Percentiles rank a stretch among this genome's conserved stretches.
Evolutionary conservation across 2,329 filamentous ascomycete species (phyloP).

Genomic region (Calonectria henricotiae): DNA sequence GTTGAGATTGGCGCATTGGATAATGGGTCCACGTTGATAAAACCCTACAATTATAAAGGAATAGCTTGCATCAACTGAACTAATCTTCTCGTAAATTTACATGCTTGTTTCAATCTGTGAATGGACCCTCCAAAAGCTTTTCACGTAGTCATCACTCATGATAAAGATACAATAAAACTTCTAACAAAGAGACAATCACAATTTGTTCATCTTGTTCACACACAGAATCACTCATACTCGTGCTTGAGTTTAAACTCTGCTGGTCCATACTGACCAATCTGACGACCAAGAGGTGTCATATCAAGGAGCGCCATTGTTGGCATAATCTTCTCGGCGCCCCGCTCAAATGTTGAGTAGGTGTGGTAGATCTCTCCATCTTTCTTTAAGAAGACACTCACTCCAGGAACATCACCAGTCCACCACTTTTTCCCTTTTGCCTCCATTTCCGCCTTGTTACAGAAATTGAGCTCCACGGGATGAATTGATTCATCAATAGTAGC

Average conservation of each 20-base stretch:
- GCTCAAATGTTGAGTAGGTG: slow-evolving; percentile 58
- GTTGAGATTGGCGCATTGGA: not conserved
- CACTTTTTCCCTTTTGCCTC: slow-evolving; percentile 51
- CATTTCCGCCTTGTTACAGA: slow-evolving; percentile 49
- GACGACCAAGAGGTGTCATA: slow-evolving; percentile 57
- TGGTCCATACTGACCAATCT: slow-evolving; percentile 49
- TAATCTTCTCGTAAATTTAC: not conserved
- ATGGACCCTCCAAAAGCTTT: not conserved
- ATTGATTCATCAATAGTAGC: slow-evolving; percentile 55
- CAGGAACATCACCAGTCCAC: slow-evolving; percentile 56
- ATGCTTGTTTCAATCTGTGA: not conserved
- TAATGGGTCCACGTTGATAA: not conserved
- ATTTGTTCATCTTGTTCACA: no score
- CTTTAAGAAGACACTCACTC: slow-evolving; percentile 59
- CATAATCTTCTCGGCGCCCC: slow-evolving; percentile 55
- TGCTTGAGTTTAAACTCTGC: slow-evolving; percentile 51
- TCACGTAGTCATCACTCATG: not conserved
- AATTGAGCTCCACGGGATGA: slow-evolving; percentile 51
- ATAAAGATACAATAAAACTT: not conserved
- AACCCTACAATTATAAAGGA: not conserved
- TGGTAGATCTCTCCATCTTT: slow-evolving; percentile 57
- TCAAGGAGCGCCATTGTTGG: slow-evolving; percentile 56
- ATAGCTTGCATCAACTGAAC: not conserved
- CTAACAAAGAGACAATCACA: not conserved
- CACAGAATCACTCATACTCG: slow-evolving; percentile 43